These are phyloP conservation scores for Chaetomium strumarium DNA, from an alignment of 2,329 filamentous ascomycete genomes.

Conservation along the genomic window DNA sequence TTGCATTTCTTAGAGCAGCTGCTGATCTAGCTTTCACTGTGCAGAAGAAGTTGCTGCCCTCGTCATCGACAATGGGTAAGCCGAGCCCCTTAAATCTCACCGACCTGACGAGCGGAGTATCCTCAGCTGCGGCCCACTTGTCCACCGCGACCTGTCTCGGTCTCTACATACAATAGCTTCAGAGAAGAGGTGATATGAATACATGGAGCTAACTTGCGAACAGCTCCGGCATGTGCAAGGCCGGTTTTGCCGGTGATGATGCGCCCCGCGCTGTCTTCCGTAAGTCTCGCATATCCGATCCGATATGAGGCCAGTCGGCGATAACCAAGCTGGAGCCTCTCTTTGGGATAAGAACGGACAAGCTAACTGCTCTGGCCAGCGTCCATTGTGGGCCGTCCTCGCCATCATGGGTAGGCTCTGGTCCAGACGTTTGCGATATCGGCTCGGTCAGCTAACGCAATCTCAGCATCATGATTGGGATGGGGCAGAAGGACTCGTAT, in stretches of 20 bases:
- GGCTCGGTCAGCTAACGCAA: constrained; percentile 27
- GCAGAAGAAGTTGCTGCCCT: constrained; percentile 99
- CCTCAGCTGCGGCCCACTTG: constrained; percentile 14
- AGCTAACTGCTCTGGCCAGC: constrained; percentile 48
- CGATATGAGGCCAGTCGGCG: constrained; percentile 18
- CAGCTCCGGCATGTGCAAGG: constrained; percentile 99
- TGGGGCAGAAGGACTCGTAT: constrained; percentile 99
- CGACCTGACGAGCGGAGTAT: constrained; percentile 27
- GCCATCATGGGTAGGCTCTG: constrained; percentile 92
- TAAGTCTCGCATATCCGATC: constrained; percentile 55
- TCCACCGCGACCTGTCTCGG: constrained; percentile 3
- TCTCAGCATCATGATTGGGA: constrained; percentile 98
- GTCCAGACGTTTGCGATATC: neutral
- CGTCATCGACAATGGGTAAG: constrained; percentile 99
- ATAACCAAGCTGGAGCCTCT: constrained; percentile 4
- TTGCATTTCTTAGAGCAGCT: constrained; percentile 18
- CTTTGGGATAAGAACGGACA: neutral
- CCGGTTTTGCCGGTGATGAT: constrained; percentile 99
- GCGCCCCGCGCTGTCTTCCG: constrained; percentile 99
- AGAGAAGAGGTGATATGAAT: constrained; percentile 24
- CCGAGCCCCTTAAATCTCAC: constrained; percentile 33
- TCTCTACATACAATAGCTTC: constrained; percentile 10
- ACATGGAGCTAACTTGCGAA: constrained; percentile 35
- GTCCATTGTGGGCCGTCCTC: constrained; percentile 98
- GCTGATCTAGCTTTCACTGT: constrained; percentile 40